These are phyloP conservation scores for Adansonia rubrostipa DNA, from an alignment of 441 rosid species.

Conservation along the genomic window DNA sequence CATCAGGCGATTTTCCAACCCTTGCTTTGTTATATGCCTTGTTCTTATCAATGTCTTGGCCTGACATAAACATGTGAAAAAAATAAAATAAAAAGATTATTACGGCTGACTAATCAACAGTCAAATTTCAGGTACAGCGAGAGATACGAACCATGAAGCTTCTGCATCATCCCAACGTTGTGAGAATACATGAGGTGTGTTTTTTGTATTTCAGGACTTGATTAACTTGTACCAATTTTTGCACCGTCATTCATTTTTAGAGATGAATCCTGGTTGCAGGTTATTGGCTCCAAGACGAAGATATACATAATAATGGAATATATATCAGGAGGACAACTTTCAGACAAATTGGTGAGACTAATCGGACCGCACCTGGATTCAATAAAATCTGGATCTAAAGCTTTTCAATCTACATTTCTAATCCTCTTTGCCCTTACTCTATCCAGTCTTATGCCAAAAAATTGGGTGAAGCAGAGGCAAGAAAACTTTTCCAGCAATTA, in stretches of 20 bases:
- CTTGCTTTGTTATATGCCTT: background rate
- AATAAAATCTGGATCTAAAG: background rate
- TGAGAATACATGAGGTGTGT: conserved; percentile 76
- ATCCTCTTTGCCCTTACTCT: background rate
- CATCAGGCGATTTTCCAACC: conserved; percentile 47
- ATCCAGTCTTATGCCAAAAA: conserved; percentile 53
- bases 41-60: background rate
- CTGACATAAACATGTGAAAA: background rate
- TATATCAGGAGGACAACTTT: conserved; percentile 81
- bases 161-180: conserved; percentile 80
- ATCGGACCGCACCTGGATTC: conserved; percentile 7
- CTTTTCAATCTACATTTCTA: conserved; percentile 9
- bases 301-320: conserved; percentile 91
- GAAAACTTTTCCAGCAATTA: conserved; percentile 81
- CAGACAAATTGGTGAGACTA: conserved; percentile 73
- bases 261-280: conserved; percentile 44
- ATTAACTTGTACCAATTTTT: background rate
- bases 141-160: conserved; percentile 93
- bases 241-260: background rate
- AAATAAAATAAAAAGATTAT: background rate
- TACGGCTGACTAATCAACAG: conserved; percentile 18
- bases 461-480: conserved; percentile 70
- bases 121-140: conserved; percentile 59
- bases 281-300: conserved; percentile 80
- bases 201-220: conserved; percentile 8